Conservation (phyloP, 495 filamentous ascomycete genomes). For the Aspergillus ostianus region DNA sequence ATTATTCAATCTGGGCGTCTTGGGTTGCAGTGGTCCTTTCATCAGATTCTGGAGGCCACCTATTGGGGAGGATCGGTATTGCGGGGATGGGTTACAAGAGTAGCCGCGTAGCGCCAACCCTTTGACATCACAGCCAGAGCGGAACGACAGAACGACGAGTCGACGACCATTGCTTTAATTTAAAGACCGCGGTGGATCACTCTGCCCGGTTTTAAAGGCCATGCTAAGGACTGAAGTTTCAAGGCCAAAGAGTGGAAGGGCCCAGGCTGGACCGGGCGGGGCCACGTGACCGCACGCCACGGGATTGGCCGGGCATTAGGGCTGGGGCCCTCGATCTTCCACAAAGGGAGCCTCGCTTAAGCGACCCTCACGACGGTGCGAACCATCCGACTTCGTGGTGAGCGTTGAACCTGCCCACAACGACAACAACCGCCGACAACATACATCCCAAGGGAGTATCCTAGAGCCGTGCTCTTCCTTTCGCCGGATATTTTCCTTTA, state of each 20-base stretch:
- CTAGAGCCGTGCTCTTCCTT: slow-evolving; percentile 36
- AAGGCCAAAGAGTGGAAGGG: slow-evolving; percentile 1
- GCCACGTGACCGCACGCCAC: slow-evolving; percentile 24
- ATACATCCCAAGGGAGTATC: slow-evolving; percentile 44
- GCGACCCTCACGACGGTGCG: slow-evolving; percentile 29
- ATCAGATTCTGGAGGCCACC: too few relatives aligned
- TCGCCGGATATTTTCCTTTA: slow-evolving; percentile 40
- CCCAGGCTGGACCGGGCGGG: slow-evolving; percentile 1
- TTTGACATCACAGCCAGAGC: neutral
- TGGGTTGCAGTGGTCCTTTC: neutral
- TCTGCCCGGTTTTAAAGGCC: neutral
- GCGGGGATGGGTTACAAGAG: neutral
- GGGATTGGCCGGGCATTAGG: slow-evolving; percentile 36
- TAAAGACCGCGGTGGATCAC: slow-evolving; percentile 1
- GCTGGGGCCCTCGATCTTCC: slow-evolving; percentile 42
- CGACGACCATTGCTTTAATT: neutral
- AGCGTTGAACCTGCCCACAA: slow-evolving; percentile 46
- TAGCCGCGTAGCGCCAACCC: neutral
- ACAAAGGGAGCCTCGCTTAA: slow-evolving; percentile 44
- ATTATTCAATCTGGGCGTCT: neutral
- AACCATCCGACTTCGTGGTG: slow-evolving; percentile 49
- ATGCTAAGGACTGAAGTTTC: neutral
- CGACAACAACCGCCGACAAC: slow-evolving; percentile 54
- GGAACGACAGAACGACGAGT: neutral
- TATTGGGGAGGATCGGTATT: neutral